A percentile compares a stretch with the other conserved stretches of the same genome.
These are phyloP conservation scores for Phytophthora chlamydospora DNA, from an alignment of 352 stramenopile genomes.

Conservation along the genomic window DNA sequence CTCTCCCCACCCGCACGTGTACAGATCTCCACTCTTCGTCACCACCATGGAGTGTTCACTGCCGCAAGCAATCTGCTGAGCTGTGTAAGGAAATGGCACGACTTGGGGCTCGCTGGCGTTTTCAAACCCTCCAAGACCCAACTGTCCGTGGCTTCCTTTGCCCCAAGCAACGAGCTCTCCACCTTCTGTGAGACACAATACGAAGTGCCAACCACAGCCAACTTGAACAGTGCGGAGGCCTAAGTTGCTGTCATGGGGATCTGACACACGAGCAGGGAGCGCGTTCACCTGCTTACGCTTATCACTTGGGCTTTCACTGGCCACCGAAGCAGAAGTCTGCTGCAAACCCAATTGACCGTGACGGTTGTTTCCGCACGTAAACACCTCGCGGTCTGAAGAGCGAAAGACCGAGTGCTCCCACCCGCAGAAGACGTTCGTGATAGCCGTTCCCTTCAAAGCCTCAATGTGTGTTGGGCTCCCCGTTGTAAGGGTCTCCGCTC, in stretches of 20 bases:
- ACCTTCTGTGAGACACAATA: conserved; percentile 51
- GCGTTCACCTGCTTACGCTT: conserved; percentile 34
- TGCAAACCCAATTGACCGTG: conserved; percentile 71
- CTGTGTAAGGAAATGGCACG: conserved; percentile 36
- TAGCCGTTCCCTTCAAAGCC: conserved; percentile 15
- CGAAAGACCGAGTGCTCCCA: conserved; percentile 85
- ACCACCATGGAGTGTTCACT: conserved; percentile 78
- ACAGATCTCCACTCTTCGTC: conserved; percentile 58
- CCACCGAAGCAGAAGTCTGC: not conserved
- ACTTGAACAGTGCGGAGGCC: conserved; percentile 43
- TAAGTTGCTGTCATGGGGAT: conserved; percentile 10
- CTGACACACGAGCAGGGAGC: conserved; percentile 30
- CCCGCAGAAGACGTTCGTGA: conserved; percentile 64
- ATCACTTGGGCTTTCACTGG: not conserved
- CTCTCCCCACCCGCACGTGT: conserved; percentile 83
- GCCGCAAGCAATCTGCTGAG: conserved; percentile 66
- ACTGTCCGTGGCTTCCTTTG: conserved; percentile 78
- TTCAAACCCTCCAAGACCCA: conserved; percentile 43
- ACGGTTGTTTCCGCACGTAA: conserved; percentile 75
- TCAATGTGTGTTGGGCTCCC: conserved; percentile 38
- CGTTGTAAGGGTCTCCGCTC: conserved; percentile 27
- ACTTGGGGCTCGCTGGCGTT: conserved; percentile 23
- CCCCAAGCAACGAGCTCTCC: conserved; percentile 64
- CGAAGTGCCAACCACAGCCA: conserved; percentile 80
- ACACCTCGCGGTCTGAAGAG: conserved; percentile 39